Evolutionary conservation across 192 early-diverging fungal genomes (phyloP).

Genomic region (Obelidium mucronatum): DNA sequence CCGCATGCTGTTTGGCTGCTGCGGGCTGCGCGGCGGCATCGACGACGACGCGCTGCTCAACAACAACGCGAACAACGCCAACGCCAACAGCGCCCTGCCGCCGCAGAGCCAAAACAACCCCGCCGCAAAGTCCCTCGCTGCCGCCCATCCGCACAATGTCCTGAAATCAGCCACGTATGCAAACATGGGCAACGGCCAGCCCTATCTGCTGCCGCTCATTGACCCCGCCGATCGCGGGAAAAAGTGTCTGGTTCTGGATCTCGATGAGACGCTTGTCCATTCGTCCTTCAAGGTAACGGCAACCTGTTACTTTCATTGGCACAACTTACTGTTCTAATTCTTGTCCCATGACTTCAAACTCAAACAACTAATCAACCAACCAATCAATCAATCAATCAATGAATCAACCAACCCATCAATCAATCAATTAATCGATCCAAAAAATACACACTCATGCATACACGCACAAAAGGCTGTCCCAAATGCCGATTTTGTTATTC

Average conservation of each 20-base stretch:
- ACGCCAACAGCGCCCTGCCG: too few relatives aligned
- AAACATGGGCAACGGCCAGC: slow-evolving; percentile 11
- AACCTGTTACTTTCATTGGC: not conserved
- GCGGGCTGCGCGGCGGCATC: not conserved
- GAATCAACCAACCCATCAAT: too few relatives aligned
- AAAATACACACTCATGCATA: not conserved
- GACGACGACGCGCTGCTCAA: not conserved
- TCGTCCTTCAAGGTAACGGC: slow-evolving; percentile 82
- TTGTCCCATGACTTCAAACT: too few relatives aligned
- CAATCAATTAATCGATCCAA: not conserved
- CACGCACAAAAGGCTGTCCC: slow-evolving; percentile 57
- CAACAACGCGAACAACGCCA: too few relatives aligned
- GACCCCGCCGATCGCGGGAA: slow-evolving; percentile 69
- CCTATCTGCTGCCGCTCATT: slow-evolving; percentile 71
- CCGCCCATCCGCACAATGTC: too few relatives aligned
- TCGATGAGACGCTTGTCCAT: slow-evolving; percentile 98
- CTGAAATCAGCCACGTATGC: slow-evolving; percentile 11
- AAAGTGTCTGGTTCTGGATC: slow-evolving; percentile 95
- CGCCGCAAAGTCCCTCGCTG: not conserved
- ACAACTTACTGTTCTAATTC: not conserved
- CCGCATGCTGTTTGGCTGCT: slow-evolving; percentile 12
- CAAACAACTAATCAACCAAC: too few relatives aligned
- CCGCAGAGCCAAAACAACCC: not conserved
- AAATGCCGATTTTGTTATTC: slow-evolving; percentile 89
- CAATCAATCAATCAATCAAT: too few relatives aligned